Evolutionary conservation across 805 yeast genomes (phyloP), one percentile per base, ranked within the genome.

Genomic region (Suhomyces prunicola): DNA sequence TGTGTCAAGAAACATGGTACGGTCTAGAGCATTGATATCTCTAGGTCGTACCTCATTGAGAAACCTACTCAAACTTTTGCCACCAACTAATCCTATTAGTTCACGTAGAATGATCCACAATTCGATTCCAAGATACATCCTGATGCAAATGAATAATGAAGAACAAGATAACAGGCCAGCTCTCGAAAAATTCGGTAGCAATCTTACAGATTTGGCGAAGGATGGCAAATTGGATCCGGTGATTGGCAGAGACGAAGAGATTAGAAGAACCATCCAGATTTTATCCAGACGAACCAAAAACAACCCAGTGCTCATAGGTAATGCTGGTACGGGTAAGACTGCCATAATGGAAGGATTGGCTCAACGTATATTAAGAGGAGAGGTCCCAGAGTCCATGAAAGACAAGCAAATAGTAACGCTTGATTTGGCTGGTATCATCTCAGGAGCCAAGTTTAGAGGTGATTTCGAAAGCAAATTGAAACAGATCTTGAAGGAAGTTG

Each of bases 301-400:
- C 68, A 93, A 93, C 64, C 99, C 99, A 0, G 96, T 94, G 1
- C 70, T 93, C 51, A 91, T 94, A 42, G 99, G 99, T 57, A 84
- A 88, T 60, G 99, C 99, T 1, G 99, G 99, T 72, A 96, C 97
- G 0, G 99, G 99, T 73, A 93, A 93, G 69, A 94, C 98, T 0
- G 96, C 98, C 6, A 84, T 94, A 53, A 88, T 94, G 83, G 99
- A 94, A 66, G 99, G 98, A 0, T 76, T 94, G 40, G 98, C 98
- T 0, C 98, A 94, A 70, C 77, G 97, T 62, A 92, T 94, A 48
- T 84, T 90, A 7, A 83, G 87, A 52, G 93, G 93, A 10, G 96
- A 92, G 66, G 99, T 93, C 1, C 98, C 98, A 0, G 98, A 94
- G 57, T 83, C 91, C 44, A 86, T 93, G 87, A 89, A 91, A 66